Evolutionary conservation across 2,329 filamentous ascomycete species (phyloP), one percentile per base, ranked within the genome.

Genomic region (Davidsoniella eucalypti): DNA sequence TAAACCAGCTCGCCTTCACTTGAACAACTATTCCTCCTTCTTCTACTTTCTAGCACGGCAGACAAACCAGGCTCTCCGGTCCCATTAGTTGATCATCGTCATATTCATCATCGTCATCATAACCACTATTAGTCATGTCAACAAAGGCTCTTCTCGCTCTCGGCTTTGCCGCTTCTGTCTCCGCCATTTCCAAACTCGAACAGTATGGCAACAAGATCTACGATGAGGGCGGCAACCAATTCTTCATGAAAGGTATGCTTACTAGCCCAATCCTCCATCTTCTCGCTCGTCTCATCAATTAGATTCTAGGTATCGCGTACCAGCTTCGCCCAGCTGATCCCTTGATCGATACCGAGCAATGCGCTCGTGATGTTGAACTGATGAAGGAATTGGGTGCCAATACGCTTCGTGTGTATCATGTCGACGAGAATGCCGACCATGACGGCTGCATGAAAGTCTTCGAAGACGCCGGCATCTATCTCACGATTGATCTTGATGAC

Each of bases 321-420:
- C 75, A 80, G 59, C 64, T 66, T 52, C 58, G 64, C 59, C 50
- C 52, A 16, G 42, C 81, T 47, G 87, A 94, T 61, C 87, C 87
- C 45, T 75, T 94, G 55, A 67, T 84, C 57, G 75, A 92, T 61
- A 73, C 75, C 39, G 75, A 75, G 44, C 87, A 94, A 68, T 93
- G 86, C 68, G 64, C 72, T 58, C 76, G 78, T 57, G 87, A 94
- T 67, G 80, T 81, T 40, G 62, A 68, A 14, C 71, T 88, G 60
- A 93, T 94, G 84, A 74, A 84, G 63, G 76, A 79, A 16, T 69
- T 94, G 49, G 86, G 85, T 55, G 77, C 83, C 61, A 94, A 94
- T 63, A 73, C 82, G 26, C 87, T 94, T 59, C 84, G 87, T 52
- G 83, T 92, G 52, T 94, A 94, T 65, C 86, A 94, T 60, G 85